Percentiles rank a stretch among this genome's conserved stretches.
phyloP scores from a whole-genome alignment of 2,329 filamentous ascomycete species.

The Plenodomus biglobosus region DNA sequence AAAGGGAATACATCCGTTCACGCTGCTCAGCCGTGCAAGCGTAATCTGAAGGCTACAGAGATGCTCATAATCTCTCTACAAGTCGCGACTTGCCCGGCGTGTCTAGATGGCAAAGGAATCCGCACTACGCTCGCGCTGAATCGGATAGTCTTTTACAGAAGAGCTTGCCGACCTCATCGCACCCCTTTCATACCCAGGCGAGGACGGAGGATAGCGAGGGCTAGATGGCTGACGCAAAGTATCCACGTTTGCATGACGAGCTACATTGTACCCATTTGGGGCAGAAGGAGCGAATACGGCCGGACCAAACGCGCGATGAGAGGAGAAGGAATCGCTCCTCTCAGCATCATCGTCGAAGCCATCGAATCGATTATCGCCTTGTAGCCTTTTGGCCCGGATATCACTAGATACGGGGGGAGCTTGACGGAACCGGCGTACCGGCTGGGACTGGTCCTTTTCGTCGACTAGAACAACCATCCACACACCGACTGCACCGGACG shows the following conservation, averaged over 20 bases:
- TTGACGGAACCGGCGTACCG: constrained; percentile 31
- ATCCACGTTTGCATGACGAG: constrained; percentile 11
- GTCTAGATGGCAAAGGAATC: constrained; percentile 19
- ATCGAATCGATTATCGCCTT: constrained; percentile 4
- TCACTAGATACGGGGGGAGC: constrained; percentile 36
- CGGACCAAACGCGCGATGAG: neutral
- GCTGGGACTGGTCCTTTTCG: constrained; percentile 40
- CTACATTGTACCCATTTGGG: constrained; percentile 2
- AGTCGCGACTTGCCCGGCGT: too few relatives aligned
- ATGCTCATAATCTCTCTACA: too few relatives aligned
- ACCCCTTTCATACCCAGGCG: constrained; percentile 12
- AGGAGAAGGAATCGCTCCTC: constrained; percentile 1
- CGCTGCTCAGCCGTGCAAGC: neutral
- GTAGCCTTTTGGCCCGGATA: constrained; percentile 14
- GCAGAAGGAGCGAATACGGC: neutral
- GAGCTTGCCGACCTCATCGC: constrained; percentile 11
- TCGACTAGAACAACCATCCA: constrained; percentile 79
- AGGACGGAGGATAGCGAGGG: constrained; percentile 3
- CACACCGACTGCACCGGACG: constrained; percentile 68
- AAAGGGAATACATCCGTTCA: neutral
- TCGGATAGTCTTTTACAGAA: constrained; percentile 10
- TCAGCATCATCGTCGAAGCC: constrained; percentile 10
- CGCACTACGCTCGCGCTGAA: constrained; percentile 9
- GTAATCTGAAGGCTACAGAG: neutral
- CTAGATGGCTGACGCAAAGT: constrained; percentile 9